phyloP scores from a whole-genome alignment of 1,284 basidiomycete genomes.

The Ganoderma meredithae region DNA sequence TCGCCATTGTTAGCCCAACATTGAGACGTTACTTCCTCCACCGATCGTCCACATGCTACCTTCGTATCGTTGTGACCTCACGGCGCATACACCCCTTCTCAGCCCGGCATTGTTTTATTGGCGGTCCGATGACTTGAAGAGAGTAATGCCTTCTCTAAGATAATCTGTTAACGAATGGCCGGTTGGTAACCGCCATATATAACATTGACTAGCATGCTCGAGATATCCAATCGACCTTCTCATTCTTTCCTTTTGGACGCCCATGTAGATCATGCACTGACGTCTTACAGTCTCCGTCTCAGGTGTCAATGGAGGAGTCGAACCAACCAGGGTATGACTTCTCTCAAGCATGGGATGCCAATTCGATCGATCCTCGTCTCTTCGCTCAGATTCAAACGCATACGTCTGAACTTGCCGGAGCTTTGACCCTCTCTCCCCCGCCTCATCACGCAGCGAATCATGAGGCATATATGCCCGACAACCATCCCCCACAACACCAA shows the following conservation, averaged over 20 bases:
- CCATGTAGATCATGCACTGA: constrained; percentile 7
- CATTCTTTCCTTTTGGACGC: background rate
- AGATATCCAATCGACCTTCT: background rate
- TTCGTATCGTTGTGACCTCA: background rate
- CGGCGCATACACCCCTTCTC: background rate
- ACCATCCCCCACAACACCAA: constrained; percentile 14
- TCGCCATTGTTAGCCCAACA: background rate
- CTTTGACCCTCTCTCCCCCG: constrained; percentile 31
- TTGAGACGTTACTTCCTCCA: background rate
- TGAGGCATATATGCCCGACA: constrained; percentile 10
- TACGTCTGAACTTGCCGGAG: constrained; percentile 38
- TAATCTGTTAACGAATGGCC: background rate
- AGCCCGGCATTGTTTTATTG: background rate
- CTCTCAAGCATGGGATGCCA: constrained; percentile 33
- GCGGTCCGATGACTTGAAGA: background rate
- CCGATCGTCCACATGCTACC: background rate
- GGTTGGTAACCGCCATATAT: background rate
- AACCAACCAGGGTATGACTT: constrained; percentile 24
- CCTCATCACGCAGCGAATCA: constrained; percentile 10
- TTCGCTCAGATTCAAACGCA: constrained; percentile 32
- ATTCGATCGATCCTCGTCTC: constrained; percentile 37
- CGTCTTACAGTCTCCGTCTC: constrained; percentile 7
- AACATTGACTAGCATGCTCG: background rate
- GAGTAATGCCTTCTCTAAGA: background rate
- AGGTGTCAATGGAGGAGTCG: constrained; percentile 15